phyloP scores from a whole-genome alignment of 805 yeast genomes.

The Kazachstania bromeliacearum region DNA sequence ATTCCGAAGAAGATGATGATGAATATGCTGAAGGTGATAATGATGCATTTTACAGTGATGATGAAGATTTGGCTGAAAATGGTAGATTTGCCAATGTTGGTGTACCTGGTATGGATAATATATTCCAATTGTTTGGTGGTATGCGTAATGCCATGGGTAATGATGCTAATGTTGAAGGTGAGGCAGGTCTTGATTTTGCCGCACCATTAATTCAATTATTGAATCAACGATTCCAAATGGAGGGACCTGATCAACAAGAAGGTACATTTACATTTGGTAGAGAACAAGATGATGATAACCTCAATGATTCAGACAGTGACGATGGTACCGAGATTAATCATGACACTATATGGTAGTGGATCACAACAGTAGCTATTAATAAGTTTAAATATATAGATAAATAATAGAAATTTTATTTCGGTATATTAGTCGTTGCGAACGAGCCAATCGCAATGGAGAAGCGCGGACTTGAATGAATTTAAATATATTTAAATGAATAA shows the following conservation, averaged over 20 bases:
- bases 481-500: too few relatives aligned
- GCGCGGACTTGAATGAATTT: too few relatives aligned
- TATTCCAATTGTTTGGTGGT: slow-evolving; percentile 21
- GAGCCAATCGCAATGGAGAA: too few relatives aligned
- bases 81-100: slow-evolving; percentile 16
- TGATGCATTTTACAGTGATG: slow-evolving; percentile 15
- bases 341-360: too few relatives aligned
- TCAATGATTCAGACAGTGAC: slow-evolving; percentile 4
- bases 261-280: slow-evolving; percentile 7
- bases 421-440: too few relatives aligned
- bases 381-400: too few relatives aligned
- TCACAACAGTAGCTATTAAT: too few relatives aligned
- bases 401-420: too few relatives aligned
- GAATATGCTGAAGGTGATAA: slow-evolving; percentile 2
- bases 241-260: slow-evolving; percentile 7
- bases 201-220: slow-evolving; percentile 17
- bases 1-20: neutral
- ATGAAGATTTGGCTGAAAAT: slow-evolving; percentile 10
- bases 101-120: slow-evolving; percentile 4
- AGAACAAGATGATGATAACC: slow-evolving; percentile 8
- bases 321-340: too few relatives aligned
- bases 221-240: slow-evolving; percentile 13
- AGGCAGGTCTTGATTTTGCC: slow-evolving; percentile 11
- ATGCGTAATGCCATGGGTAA: slow-evolving; percentile 16
- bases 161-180: slow-evolving; percentile 10